phyloP scores from a whole-genome alignment of 495 filamentous ascomycete genomes.

The Tuber magnatum region DNA sequence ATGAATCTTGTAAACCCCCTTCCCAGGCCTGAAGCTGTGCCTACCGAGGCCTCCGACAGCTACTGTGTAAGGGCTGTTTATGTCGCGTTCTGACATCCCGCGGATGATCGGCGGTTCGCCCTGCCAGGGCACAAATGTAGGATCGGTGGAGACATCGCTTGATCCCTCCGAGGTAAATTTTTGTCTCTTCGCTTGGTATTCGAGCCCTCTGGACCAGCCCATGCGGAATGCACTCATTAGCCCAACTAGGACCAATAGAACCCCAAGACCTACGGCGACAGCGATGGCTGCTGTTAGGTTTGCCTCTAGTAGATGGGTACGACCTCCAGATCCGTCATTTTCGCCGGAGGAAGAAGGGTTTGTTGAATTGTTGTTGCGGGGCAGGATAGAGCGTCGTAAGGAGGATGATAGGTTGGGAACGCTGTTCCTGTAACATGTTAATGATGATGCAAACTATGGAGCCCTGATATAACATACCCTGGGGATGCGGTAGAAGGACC shows the following conservation, averaged over 20 bases:
- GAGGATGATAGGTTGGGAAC: not conserved
- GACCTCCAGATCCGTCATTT: not conserved
- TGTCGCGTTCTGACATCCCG: conserved; percentile 22
- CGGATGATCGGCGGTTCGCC: conserved; percentile 8
- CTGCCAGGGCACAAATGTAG: conserved; percentile 12
- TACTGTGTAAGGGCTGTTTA: not conserved
- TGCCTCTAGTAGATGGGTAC: conserved; percentile 10
- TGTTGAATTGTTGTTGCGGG: not conserved
- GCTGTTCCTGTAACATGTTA: not conserved
- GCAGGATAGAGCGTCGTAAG: not conserved
- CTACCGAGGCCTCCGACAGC: conserved; percentile 14
- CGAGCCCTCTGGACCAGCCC: conserved; percentile 27
- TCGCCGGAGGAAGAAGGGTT: not conserved
- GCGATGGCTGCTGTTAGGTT: conserved; percentile 23
- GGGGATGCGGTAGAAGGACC: not conserved
- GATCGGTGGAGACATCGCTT: not conserved
- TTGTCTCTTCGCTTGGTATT: conserved; percentile 11
- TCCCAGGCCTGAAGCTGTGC: conserved; percentile 28
- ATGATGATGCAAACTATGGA: not conserved
- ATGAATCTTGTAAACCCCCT: conserved; percentile 28
- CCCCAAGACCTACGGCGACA: conserved; percentile 17
- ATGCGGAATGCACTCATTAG: conserved; percentile 33
- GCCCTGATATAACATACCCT: not conserved
- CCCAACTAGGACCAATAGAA: conserved; percentile 25
- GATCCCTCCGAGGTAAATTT: not conserved